Evolutionary conservation across 73 alveolate genomes (phyloP), one percentile per base, ranked within the genome.

Genomic region (Halteria grandinella): DNA sequence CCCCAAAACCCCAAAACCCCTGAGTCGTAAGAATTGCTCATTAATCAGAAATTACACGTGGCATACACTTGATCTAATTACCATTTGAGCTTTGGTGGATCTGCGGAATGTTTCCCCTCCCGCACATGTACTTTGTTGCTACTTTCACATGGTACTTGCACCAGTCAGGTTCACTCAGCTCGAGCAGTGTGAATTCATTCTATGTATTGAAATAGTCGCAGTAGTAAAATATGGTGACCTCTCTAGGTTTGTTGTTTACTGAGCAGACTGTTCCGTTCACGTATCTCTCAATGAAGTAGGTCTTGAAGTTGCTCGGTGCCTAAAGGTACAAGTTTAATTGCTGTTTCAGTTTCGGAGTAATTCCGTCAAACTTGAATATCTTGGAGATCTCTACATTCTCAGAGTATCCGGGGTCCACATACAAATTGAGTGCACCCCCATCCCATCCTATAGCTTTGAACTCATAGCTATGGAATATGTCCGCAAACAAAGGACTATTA

Each of bases 51-150:
- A 36, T 7, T 36, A 36, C 47, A 36, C 47, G 5, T 36, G 5
- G 47, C 47, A 36, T 5, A 36, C 11, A 36, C 5, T 11, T 36
- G 5, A 11, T 5, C 11, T 36, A 36, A 7, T 36, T 36, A 11
- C 47, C 47, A 7, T 11, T 36, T 11, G n/a, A 36, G 5, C 11
- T 11, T 11, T 36, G 11, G 47, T 11, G 47, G n/a, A 7, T 11
- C 11, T 36, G 11, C 5, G 5, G 47, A 36, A 11, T 7, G 47
- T 7, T 11, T 36, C 47, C 47, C 5, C n/a, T 11, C 11, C 84
- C 84, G 48, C 84, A 70, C 73, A 70, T 51, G 54, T 51, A 70
- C 59, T 51, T 49, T 12, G 84, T 70, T 0, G 60, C 58, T 11
- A 70, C 54, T 51, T 70, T 70, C 18, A 33, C 84, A 17, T 52